Percentiles rank a stretch among this genome's conserved stretches.
These are phyloP conservation scores for Monosporascus sp. DNA, from an alignment of 2,329 filamentous ascomycete species.

Conservation along the genomic window DNA sequence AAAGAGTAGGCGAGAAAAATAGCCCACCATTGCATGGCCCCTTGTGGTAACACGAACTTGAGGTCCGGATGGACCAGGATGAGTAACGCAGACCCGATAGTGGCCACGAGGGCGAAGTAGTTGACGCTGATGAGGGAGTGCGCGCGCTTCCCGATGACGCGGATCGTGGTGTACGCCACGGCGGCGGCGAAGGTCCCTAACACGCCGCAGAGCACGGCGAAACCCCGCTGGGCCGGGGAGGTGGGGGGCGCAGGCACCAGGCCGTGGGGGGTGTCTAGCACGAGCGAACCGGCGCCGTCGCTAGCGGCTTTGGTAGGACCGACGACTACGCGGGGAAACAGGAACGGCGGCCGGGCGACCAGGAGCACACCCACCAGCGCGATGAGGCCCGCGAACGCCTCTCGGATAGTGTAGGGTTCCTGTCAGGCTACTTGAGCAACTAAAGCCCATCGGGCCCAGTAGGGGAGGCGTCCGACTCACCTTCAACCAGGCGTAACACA, in stretches of 20 bases:
- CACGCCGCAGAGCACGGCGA: slow-evolving; percentile 61
- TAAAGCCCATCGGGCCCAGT: too few species aligned
- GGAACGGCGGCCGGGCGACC: slow-evolving; percentile 62
- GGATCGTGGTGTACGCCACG: slow-evolving; percentile 65
- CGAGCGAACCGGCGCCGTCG: slow-evolving; percentile 2
- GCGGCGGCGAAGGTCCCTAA: slow-evolving; percentile 66
- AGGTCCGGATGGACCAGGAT: slow-evolving; percentile 43
- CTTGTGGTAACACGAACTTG: slow-evolving; percentile 30
- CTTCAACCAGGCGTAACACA: slow-evolving; percentile 54
- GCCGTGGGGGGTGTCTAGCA: slow-evolving; percentile 8
- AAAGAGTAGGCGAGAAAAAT: not conserved
- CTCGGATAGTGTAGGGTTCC: slow-evolving; percentile 66
- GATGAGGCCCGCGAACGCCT: slow-evolving; percentile 63
- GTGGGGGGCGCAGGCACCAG: slow-evolving; percentile 19
- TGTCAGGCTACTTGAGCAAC: slow-evolving; percentile 22
- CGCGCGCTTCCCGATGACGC: slow-evolving; percentile 67
- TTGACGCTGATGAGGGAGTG: slow-evolving; percentile 74
- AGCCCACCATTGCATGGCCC: slow-evolving; percentile 40
- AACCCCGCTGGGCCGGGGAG: slow-evolving; percentile 56
- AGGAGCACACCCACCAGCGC: slow-evolving; percentile 69
- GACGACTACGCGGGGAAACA: slow-evolving; percentile 37
- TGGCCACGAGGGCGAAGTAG: slow-evolving; percentile 67
- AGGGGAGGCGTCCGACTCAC: slow-evolving; percentile 11
- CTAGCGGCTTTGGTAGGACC: not conserved
- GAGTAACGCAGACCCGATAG: slow-evolving; percentile 56